Conservation (phyloP, 176 grass and related monocot species). For the Oryza brachyantha region DNA sequence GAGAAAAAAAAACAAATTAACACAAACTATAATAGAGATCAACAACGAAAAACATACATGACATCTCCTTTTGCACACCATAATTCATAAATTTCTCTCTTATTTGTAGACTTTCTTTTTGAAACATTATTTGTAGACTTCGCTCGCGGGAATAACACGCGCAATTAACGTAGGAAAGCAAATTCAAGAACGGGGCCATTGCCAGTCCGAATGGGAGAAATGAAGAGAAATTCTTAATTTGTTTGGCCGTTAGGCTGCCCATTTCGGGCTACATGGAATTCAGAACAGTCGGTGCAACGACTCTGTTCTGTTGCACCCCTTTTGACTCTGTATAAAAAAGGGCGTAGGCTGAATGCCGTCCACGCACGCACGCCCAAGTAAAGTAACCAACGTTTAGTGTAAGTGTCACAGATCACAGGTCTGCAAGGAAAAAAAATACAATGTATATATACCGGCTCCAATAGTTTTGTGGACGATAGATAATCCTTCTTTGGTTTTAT, state of each 20-base stretch:
- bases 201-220: neutral
- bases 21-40: too few relatives aligned
- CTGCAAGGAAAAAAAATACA: neutral
- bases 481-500: neutral
- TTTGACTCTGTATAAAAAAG: conserved; percentile 24
- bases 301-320: neutral
- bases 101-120: too few relatives aligned
- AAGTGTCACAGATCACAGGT: neutral
- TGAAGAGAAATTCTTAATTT: too few relatives aligned
- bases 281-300: conserved; percentile 26
- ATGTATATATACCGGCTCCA: neutral
- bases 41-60: too few relatives aligned
- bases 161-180: too few relatives aligned
- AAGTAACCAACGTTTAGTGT: neutral
- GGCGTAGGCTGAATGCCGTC: neutral
- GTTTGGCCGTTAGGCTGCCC: conserved; percentile 21
- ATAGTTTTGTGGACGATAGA: neutral
- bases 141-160: too few relatives aligned
- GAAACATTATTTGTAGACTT: too few relatives aligned
- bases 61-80: too few relatives aligned
- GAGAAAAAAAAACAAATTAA: too few relatives aligned
- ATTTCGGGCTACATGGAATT: conserved; percentile 21
- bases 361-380: conserved; percentile 1
- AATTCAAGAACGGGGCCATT: neutral
- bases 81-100: too few relatives aligned